These are phyloP conservation scores for Aspergillus steynii DNA, from an alignment of 495 filamentous ascomycete species.

Conservation along the genomic window DNA sequence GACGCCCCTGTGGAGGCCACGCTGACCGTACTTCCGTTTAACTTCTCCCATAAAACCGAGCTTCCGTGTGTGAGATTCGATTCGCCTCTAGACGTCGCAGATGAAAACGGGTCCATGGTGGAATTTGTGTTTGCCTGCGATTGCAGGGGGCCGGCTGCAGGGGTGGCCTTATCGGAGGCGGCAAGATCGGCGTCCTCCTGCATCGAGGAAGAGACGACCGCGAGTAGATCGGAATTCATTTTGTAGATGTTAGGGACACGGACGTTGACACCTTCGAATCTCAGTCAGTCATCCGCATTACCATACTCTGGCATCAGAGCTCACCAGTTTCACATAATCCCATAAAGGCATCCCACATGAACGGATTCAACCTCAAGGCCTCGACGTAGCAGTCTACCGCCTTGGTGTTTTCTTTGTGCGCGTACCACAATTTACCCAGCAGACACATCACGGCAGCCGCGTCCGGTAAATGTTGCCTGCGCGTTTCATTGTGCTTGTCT, in stretches of 20 bases:
- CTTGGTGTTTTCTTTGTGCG: conserved; percentile 74
- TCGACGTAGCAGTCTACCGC: conserved; percentile 83
- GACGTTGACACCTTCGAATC: conserved; percentile 66
- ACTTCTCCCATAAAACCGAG: conserved; percentile 57
- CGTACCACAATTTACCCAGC: conserved; percentile 83
- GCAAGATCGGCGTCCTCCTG: conserved; percentile 35
- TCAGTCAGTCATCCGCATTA: conserved; percentile 23
- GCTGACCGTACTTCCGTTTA: conserved; percentile 51
- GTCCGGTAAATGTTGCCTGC: conserved; percentile 71
- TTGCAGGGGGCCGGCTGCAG: conserved; percentile 42
- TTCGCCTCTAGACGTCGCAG: conserved; percentile 44
- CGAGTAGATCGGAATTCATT: conserved; percentile 65
- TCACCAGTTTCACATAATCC: conserved; percentile 71
- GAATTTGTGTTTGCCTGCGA: conserved; percentile 44
- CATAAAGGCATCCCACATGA: conserved; percentile 97
- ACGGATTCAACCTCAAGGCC: conserved; percentile 85
- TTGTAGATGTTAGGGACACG: conserved; percentile 84
- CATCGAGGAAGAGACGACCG: conserved; percentile 38
- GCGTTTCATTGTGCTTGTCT: conserved; percentile 70
- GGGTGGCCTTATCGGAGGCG: conserved; percentile 36
- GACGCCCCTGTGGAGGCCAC: conserved; percentile 31
- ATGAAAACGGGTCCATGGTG: conserved; percentile 48
- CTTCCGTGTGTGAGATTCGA: conserved; percentile 42
- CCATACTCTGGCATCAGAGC: conserved; percentile 15
- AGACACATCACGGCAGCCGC: conserved; percentile 77